Percentiles rank a stretch among this genome's conserved stretches.
These are phyloP conservation scores for Halophytophthora polymorphica DNA, from an alignment of 352 stramenopile genomes.

Conservation along the genomic window DNA sequence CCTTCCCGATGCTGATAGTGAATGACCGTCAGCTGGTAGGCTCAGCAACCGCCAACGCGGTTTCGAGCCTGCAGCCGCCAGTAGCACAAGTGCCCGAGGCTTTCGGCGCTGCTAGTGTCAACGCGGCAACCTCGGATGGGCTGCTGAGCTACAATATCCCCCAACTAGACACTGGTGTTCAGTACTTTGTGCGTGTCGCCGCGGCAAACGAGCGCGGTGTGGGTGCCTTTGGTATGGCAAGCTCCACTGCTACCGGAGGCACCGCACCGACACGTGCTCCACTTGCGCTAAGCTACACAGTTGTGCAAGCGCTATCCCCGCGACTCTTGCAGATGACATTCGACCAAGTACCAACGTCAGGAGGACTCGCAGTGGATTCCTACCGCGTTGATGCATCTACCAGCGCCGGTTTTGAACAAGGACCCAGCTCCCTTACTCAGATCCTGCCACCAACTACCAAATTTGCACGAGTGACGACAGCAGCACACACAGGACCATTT, in stretches of 20 bases:
- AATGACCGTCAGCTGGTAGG: constrained; percentile 52
- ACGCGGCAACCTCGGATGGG: constrained; percentile 4
- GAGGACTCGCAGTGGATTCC: constrained; percentile 46
- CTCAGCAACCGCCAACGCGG: constrained; percentile 24
- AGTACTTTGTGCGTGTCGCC: constrained; percentile 81
- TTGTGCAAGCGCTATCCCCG: constrained; percentile 27
- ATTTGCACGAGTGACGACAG: constrained; percentile 67
- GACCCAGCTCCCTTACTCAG: constrained; percentile 7
- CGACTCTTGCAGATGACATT: constrained; percentile 51
- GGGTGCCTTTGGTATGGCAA: constrained; percentile 54
- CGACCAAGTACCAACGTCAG: constrained; percentile 56
- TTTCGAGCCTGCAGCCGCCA: constrained; percentile 12
- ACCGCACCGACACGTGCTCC: constrained; percentile 50
- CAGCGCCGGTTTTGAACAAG: constrained; percentile 7
- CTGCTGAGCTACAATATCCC: constrained; percentile 54
- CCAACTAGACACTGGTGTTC: constrained; percentile 39
- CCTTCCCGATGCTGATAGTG: constrained; percentile 40
- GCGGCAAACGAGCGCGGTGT: constrained; percentile 81
- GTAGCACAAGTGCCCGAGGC: constrained; percentile 28
- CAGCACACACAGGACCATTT: constrained; percentile 67
- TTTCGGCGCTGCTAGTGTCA: constrained; percentile 37
- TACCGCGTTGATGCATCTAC: constrained; percentile 51
- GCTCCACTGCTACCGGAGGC: constrained; percentile 6
- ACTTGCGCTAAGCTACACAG: constrained; percentile 43
- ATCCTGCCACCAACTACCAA: constrained; percentile 30